Base-by-base conservation (phyloP, 306 rosid species). In the Crotalaria pallida region DNA sequence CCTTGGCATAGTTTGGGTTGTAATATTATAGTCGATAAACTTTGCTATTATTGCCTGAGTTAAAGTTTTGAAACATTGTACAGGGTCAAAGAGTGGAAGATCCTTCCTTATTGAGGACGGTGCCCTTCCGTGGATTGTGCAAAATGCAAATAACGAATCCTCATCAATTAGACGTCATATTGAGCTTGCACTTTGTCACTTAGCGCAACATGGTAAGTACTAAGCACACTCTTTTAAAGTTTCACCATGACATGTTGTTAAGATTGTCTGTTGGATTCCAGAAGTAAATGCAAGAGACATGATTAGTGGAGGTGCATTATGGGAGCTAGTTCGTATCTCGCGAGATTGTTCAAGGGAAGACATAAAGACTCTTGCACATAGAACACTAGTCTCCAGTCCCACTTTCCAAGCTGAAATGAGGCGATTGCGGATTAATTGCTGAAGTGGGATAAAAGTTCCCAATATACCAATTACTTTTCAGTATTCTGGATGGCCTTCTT, bases 131-230 rank as follows among this genome's bases (percentile, higher is more conserved):
- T 94, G 99, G 99, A 91, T 94, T 61, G 97, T 94, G 29, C 92
- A 91, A 84, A 91, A 91, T 77, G 96, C 99, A 36, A 94, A 91
- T 72, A 91, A 86, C 31, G 97, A 91, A 53, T 97, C 96, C 69
- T 83, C 99, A 0, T 82, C 97, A 29, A 85, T 91, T 69, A 89
- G 88, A 84, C 97, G 97, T 66, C 99, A 91, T 60, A 86, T 88
- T 48, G 99, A 95, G 75, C 97, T 95, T 52, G 97, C 99, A 65
- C 92, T 95, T 16, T 95, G 99, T 75, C 99, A 95, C 81, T 82
- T 95, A 51, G 97, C 99, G 19, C 99, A 95, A 71, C 92, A 91
- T 58, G 99, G 99, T 95, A 87, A 62, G 74, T 67, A 47, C 57
- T 38, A 7, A 58, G 53, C 29, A 15, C 19, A 40, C 69, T 60